These are phyloP conservation scores for Clonostachys sp. DNA, from an alignment of 2,329 filamentous ascomycete species.

Conservation along the genomic window DNA sequence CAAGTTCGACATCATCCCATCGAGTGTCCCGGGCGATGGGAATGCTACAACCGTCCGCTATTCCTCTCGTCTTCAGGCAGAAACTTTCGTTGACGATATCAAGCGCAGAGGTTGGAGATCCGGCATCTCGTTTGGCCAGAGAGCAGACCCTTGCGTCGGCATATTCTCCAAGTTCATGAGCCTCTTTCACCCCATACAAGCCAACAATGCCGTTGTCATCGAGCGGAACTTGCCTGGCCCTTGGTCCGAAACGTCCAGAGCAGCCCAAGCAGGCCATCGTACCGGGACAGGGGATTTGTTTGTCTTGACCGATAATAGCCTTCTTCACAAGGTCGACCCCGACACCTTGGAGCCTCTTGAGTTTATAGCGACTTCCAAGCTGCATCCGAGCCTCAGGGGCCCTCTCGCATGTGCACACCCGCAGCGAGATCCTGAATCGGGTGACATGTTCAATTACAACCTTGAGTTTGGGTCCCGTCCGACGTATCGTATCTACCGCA, in stretches of 20 bases:
- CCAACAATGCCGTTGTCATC: slow-evolving; percentile 62
- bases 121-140: slow-evolving; percentile 63
- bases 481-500: slow-evolving; percentile 66
- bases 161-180: slow-evolving; percentile 69
- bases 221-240: slow-evolving; percentile 60
- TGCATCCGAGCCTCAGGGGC: slow-evolving; percentile 68
- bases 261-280: neutral
- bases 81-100: slow-evolving; percentile 57
- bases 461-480: slow-evolving; percentile 53
- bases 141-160: slow-evolving; percentile 68
- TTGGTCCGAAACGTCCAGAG: slow-evolving; percentile 3
- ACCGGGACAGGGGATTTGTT: slow-evolving; percentile 39
- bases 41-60: slow-evolving; percentile 48
- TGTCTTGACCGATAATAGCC: slow-evolving; percentile 49
- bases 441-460: slow-evolving; percentile 80
- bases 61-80: slow-evolving; percentile 65
- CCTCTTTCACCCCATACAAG: slow-evolving; percentile 37
- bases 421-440: slow-evolving; percentile 64
- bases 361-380: slow-evolving; percentile 47
- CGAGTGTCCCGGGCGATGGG: slow-evolving; percentile 12
- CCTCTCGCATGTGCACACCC: slow-evolving; percentile 67
- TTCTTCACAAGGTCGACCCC: slow-evolving; percentile 60
- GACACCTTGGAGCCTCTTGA: slow-evolving; percentile 70
- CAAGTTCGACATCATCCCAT: slow-evolving; percentile 62
- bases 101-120: slow-evolving; percentile 52